Evolutionary conservation across 352 stramenopile species (phyloP).

Genomic region (Stramenopiles sp.): DNA sequence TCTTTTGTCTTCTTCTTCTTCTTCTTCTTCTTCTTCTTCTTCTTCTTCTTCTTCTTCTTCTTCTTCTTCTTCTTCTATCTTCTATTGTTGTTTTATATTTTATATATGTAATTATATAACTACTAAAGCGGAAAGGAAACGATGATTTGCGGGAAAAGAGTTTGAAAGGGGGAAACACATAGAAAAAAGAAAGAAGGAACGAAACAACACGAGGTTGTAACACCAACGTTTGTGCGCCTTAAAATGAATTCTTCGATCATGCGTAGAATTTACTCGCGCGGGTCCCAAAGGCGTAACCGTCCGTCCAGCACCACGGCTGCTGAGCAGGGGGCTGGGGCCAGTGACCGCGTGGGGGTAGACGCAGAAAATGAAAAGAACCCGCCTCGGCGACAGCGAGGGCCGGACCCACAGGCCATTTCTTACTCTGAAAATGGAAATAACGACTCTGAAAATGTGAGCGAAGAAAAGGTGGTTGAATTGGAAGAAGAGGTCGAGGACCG

Average conservation of each 20-base stretch:
- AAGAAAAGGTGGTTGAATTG: background rate
- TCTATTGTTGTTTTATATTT: too few species aligned
- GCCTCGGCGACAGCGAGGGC: background rate
- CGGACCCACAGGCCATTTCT: slow-evolving; percentile 4
- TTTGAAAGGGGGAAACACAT: too few species aligned
- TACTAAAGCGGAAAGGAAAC: too few species aligned
- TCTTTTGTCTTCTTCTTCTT: too few species aligned
- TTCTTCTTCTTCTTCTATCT: too few species aligned
- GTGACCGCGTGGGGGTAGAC: background rate
- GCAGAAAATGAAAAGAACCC: background rate
- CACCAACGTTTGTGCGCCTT: too few species aligned
- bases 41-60: too few species aligned
- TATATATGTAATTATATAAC: too few species aligned
- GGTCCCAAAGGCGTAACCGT: background rate
- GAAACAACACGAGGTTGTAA: too few species aligned
- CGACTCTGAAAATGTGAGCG: background rate
- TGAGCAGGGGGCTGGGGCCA: background rate
- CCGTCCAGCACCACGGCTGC: background rate
- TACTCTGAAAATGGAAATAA: slow-evolving; percentile 5
- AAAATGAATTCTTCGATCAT: background rate
- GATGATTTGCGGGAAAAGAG: too few species aligned
- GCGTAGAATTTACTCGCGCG: background rate
- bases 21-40: too few species aligned
- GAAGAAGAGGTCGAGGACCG: background rate
- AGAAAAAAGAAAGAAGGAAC: too few species aligned